These are phyloP conservation scores for Tulasnella sp. DNA, from an alignment of 768 basidiomycete species.

Conservation along the genomic window DNA sequence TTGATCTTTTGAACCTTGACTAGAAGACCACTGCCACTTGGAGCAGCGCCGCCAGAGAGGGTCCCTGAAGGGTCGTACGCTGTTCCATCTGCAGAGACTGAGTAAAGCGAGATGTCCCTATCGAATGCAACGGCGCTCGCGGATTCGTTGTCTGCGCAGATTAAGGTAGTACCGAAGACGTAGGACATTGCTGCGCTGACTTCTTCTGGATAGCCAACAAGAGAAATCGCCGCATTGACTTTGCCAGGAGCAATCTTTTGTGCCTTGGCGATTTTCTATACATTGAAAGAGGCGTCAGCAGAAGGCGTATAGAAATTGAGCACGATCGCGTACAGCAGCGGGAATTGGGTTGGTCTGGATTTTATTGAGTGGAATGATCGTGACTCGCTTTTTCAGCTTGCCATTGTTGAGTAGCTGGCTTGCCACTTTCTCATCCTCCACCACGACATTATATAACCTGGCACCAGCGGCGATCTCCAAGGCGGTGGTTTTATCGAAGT, in stretches of 20 bases:
- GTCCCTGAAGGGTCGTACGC: constrained; percentile 96
- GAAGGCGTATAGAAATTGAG: too few species aligned
- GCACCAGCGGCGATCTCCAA: constrained; percentile 91
- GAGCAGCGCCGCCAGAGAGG: constrained; percentile 87
- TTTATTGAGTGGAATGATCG: constrained; percentile 92
- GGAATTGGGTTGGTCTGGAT: constrained; percentile 67
- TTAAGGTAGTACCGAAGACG: constrained; percentile 90
- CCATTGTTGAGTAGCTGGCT: constrained; percentile 80
- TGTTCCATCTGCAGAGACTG: constrained; percentile 93
- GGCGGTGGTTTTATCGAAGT: constrained; percentile 83
- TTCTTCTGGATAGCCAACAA: constrained; percentile 80
- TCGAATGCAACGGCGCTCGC: constrained; percentile 90
- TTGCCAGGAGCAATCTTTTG: constrained; percentile 73
- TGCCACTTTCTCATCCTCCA: constrained; percentile 87
- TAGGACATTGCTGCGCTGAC: constrained; percentile 88
- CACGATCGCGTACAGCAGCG: constrained; percentile 50
- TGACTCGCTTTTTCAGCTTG: constrained; percentile 81
- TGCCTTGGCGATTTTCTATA: constrained; percentile 76
- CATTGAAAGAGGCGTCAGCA: background rate
- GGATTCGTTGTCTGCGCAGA: constrained; percentile 85
- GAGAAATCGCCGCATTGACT: constrained; percentile 83
- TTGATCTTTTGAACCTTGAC: constrained; percentile 83
- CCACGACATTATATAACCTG: constrained; percentile 90
- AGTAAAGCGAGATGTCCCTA: constrained; percentile 64
- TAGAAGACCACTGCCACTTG: constrained; percentile 71